phyloP scores from a whole-genome alignment of 495 filamentous ascomycete genomes.

The Ramalina intermedia region DNA sequence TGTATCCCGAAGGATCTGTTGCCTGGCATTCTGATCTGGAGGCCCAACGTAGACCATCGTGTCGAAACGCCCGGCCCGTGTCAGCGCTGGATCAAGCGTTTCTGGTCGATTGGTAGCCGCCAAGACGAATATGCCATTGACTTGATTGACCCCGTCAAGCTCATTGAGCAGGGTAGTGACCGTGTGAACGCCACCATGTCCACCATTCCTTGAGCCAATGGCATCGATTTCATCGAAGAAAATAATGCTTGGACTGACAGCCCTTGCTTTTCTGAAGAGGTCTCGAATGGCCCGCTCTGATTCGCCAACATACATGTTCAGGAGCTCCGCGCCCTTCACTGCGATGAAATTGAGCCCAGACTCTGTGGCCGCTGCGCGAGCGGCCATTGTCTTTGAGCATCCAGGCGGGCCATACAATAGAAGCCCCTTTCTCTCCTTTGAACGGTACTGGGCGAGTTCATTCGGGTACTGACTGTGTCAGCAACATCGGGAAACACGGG shows the following conservation, averaged over 20 bases:
- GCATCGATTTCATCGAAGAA: constrained; percentile 99
- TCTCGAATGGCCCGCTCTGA: constrained; percentile 80
- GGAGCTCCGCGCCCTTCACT: constrained; percentile 88
- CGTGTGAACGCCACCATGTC: constrained; percentile 54
- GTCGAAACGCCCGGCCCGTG: constrained; percentile 80
- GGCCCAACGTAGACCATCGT: constrained; percentile 81
- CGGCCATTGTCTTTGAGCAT: constrained; percentile 89
- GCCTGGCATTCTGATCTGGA: constrained; percentile 60
- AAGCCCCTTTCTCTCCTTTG: constrained; percentile 64
- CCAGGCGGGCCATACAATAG: constrained; percentile 90
- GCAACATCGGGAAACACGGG: neutral
- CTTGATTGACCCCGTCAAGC: constrained; percentile 85
- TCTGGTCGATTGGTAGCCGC: constrained; percentile 91
- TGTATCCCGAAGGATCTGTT: constrained; percentile 61
- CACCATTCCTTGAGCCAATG: constrained; percentile 48
- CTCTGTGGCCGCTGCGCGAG: constrained; percentile 85
- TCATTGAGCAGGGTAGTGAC: constrained; percentile 87
- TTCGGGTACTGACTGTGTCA: constrained; percentile 35
- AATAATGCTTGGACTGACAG: constrained; percentile 81
- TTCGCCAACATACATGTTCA: constrained; percentile 97
- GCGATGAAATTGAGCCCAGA: constrained; percentile 88
- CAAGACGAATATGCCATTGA: constrained; percentile 77
- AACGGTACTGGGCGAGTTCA: constrained; percentile 40
- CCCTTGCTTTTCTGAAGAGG: constrained; percentile 74
- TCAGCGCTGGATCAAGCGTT: constrained; percentile 67